Base-by-base conservation (phyloP, 2,329 filamentous ascomycete genomes). In the Fusarium sp. region DNA sequence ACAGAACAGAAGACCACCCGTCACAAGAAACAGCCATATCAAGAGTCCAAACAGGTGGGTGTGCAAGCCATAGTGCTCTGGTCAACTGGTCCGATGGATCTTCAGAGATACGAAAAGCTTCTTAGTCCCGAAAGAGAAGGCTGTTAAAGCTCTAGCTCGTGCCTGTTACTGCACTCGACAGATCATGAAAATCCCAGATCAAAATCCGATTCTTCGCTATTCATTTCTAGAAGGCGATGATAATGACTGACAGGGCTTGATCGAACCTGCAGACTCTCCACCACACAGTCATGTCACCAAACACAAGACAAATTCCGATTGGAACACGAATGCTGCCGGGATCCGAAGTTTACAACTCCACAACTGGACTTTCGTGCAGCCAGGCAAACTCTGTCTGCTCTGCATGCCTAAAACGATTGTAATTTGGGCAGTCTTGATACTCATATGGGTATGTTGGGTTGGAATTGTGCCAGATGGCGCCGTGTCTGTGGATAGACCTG, bases 21-120 rank as follows among this genome's bases (percentile, higher is more conserved):
- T 49, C 45, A 54, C 24, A 46, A 61, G 49, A 60, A 67, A 50
- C 54, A 42, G 25, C 50, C 65, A 25, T 47, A 57, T 18, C 59
- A 32, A 64, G 56, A 66, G 62, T 51, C 61, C 51, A 62, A 70
- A 18, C 67, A 68, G 56, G 79, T 86, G 29, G 76, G 82, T 60
- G 83, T 97, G 20, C 93, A 97, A 77, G 94, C 93, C 2, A 79
- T 96, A 47, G 83, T 94, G 75, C 79, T 97, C 5, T 97, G 95
- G 90, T 85, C 89, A 42, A 90, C 94, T 15, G 92, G 92, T 2
- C 87, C 91, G 7, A 79, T 98, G 68, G 87, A 92, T 64, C 75
- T 97, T 58, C 85, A 88, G 34, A 85, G 87, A 46, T 98, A 97
- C 77, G 90, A 95, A 79, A 83, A 80, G 47, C 86, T 87, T 34